Percentiles rank a stretch among this genome's conserved stretches.
Evolutionary conservation across 495 filamentous ascomycete species (phyloP).

Genomic region (Neurospora intermedia): DNA sequence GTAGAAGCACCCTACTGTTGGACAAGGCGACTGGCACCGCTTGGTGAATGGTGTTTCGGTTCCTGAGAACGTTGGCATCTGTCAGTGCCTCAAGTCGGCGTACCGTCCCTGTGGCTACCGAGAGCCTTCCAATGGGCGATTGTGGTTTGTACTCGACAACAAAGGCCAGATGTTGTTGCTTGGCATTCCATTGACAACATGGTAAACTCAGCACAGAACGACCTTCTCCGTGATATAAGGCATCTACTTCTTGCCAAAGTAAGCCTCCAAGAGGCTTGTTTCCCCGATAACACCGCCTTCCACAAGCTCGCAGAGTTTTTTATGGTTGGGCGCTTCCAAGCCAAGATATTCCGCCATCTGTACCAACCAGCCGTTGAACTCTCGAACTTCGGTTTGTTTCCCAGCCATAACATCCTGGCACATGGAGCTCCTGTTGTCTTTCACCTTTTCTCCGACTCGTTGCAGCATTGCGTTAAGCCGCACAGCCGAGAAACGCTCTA

Average conservation of each 20-base stretch:
- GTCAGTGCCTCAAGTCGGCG: neutral
- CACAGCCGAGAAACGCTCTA: constrained; percentile 17
- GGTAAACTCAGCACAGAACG: neutral
- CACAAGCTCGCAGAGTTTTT: constrained; percentile 22
- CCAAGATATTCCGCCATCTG: constrained; percentile 22
- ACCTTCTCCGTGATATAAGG: constrained; percentile 1
- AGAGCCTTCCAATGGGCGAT: neutral
- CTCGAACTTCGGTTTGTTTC: constrained; percentile 64
- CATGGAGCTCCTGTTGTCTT: constrained; percentile 67
- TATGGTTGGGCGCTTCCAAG: constrained; percentile 15
- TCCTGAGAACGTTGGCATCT: neutral
- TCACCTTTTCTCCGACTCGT: constrained; percentile 47
- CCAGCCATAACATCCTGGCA: constrained; percentile 58
- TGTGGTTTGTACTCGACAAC: neutral
- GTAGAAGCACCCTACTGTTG: neutral
- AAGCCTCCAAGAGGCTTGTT: constrained; percentile 11
- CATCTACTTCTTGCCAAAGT: constrained; percentile 9
- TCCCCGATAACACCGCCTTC: constrained; percentile 8
- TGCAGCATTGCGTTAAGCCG: constrained; percentile 16
- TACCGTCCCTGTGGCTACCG: neutral
- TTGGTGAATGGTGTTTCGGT: neutral
- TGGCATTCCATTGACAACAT: neutral
- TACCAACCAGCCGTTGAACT: constrained; percentile 77
- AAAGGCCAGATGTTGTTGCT: neutral
- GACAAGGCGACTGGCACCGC: neutral